Evolutionary conservation across 2,329 filamentous ascomycete species (phyloP).

Genomic region (Colletotrichum sp.): DNA sequence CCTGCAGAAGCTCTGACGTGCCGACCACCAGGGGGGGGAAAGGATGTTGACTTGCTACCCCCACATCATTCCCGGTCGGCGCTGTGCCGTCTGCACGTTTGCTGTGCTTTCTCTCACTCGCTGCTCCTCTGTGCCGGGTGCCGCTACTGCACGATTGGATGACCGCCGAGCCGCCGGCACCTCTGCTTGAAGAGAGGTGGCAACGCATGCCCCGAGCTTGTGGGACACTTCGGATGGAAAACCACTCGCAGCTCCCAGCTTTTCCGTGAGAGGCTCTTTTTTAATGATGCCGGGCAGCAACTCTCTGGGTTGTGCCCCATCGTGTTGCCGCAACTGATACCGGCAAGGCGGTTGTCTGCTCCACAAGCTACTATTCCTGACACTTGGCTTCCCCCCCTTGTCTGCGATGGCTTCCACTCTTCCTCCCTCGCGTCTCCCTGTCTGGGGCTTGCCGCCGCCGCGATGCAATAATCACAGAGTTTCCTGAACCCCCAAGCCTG

Average conservation of each 20-base stretch:
- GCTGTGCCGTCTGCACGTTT: neutral
- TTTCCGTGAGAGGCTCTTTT: neutral
- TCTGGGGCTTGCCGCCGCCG: neutral
- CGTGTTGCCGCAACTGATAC: neutral
- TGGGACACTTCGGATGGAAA: neutral
- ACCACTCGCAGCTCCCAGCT: neutral
- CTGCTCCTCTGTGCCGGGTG: neutral
- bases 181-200: neutral
- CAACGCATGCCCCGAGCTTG: neutral
- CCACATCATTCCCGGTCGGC: neutral
- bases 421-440: neutral
- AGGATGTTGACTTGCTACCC: neutral
- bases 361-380: neutral
- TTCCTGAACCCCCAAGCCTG: neutral
- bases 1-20: neutral
- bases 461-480: neutral
- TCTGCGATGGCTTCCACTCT: neutral
- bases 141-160: neutral
- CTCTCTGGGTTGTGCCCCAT: neutral
- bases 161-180: neutral
- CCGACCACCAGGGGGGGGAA: neutral
- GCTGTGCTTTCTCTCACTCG: neutral
- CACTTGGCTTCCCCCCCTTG: neutral
- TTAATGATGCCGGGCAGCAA: neutral
- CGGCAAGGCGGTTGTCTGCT: neutral